phyloP scores from a whole-genome alignment of 768 basidiomycete species.

The Candolleomyces efflorescens region DNA sequence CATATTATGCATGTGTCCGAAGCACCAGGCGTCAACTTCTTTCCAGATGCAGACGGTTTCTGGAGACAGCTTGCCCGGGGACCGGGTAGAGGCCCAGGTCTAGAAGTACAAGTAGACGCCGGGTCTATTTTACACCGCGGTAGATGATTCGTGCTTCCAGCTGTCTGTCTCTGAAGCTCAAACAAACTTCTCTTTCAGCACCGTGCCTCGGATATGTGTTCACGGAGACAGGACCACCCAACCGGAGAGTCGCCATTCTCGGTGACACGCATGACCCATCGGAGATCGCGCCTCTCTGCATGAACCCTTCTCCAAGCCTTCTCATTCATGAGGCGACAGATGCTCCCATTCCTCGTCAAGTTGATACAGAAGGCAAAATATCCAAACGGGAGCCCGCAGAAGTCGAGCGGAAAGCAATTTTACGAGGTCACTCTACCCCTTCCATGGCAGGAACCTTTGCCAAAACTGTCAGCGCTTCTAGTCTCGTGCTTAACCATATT shows the following conservation, averaged over 20 bases:
- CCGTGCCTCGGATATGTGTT: slow-evolving; percentile 80
- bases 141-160: slow-evolving; percentile 23
- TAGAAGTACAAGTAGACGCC: slow-evolving; percentile 56
- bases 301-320: slow-evolving; percentile 48
- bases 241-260: slow-evolving; percentile 66
- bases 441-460: slow-evolving; percentile 78
- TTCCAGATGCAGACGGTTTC: slow-evolving; percentile 50
- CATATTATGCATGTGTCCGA: slow-evolving; percentile 62
- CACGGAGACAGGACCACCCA: slow-evolving; percentile 44
- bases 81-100: slow-evolving; percentile 30
- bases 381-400: slow-evolving; percentile 38
- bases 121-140: slow-evolving; percentile 77
- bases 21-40: slow-evolving; percentile 55
- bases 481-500: slow-evolving; percentile 75
- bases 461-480: slow-evolving; percentile 49
- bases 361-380: slow-evolving; percentile 40
- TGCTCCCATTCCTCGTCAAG: slow-evolving; percentile 53
- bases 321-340: slow-evolving; percentile 88
- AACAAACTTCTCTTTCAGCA: slow-evolving; percentile 35
- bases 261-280: slow-evolving; percentile 75
- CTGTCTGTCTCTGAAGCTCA: background rate
- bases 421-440: slow-evolving; percentile 76
- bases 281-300: slow-evolving; percentile 52
- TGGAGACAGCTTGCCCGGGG: slow-evolving; percentile 55
- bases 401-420: slow-evolving; percentile 47